Evolutionary conservation across 495 filamentous ascomycete species (phyloP), one percentile per base, ranked within the genome.

Genomic region (Hypoxylon fragiforme): DNA sequence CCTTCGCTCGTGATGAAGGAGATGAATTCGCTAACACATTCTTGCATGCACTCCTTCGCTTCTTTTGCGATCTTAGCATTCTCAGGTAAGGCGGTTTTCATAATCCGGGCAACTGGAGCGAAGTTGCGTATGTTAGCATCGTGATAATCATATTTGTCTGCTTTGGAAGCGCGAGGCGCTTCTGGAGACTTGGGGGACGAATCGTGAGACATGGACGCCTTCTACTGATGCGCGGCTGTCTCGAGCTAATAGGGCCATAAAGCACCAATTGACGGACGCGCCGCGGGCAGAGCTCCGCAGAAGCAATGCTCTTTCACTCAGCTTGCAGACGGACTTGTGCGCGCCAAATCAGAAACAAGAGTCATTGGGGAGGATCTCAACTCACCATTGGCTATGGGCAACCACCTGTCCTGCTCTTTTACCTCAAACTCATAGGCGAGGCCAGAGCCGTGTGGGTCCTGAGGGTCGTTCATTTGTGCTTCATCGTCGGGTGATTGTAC

Each of bases 371-470:
- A 91, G 62, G 62, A 58, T 65, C 65, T 65, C 56, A 65, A 65
- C 89, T 84, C 84, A 98, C 94, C 94, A 92, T 98, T 98, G 78
- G 94, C 94, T 85, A 98, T 98, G 75, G 94, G 94, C 73, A 98
- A 86, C 94, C 94, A 98, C 81, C 94, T 80, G 77, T 98, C 94
- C 74, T 98, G 94, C 75, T 98, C 94, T 80, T 98, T 98, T 74
- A 98, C 95, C 77, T 98, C 94, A 73, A 97, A 96, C 77, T 97
- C 94, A 79, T 87, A 91, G 79, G 81, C 68, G 69, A 77, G 75
- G 64, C 71, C 77, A 69, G 70, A 70, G 69, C 75, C 72, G 66
- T 79, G 79, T 80, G 79, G 79, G 74, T 83, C 80, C 64, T 77
- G 74, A 70, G 72, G 72, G 65, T 81, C 78, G 67, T 79, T 80